Base-by-base conservation (phyloP, 768 basidiomycete genomes). In the Boletus rubescentipes region DNA sequence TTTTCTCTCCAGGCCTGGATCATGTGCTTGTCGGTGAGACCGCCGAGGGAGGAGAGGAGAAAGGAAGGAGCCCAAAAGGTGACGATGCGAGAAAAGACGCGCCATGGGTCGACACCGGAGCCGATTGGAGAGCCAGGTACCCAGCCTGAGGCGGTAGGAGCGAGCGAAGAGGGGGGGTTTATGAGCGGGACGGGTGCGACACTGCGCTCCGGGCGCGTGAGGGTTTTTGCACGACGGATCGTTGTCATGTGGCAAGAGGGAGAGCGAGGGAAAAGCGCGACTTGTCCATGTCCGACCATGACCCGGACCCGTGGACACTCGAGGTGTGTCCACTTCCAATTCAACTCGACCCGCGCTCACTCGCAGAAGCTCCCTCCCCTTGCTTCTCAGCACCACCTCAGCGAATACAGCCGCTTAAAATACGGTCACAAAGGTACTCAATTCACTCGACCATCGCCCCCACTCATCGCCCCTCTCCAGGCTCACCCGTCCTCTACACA, bases 1-100 rank as follows among this genome's bases (percentile, higher is more conserved):
- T 98, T 99, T 73, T 99, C 97, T 66, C 95, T 84, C 97, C 97
- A 99, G 2, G 97, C 97, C 70, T 97, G 92, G 57, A 85, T 77
- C 49, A 82, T 79, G 35, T 82, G 77, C 62, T 81, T 80, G 71
- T 95, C 93, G 67, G 82, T 87, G 68, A 98, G 78, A 41, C 93
- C 91, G 53, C 89, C 90, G 11, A 93, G 37, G 2, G 85, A 82
- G 21, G 80, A 72, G 52, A 98, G 81, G 21, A 93, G 71, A 64
- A 88, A 79, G 42, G 82, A 78, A 23, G 95, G 94, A 2, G 91
- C 95, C 93, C 93, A 98, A 68, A 89, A 94, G 7, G 95, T 93
- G 69, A 89, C 78, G 40, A 90, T 66, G 60, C 80, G 79, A 45
- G 91, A 86, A 67, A 89, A 91, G 62, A 91, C 76, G 61, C 79